Evolutionary conservation across 495 filamentous ascomycete species (phyloP).

Genomic region (Xylaria cubensis): DNA sequence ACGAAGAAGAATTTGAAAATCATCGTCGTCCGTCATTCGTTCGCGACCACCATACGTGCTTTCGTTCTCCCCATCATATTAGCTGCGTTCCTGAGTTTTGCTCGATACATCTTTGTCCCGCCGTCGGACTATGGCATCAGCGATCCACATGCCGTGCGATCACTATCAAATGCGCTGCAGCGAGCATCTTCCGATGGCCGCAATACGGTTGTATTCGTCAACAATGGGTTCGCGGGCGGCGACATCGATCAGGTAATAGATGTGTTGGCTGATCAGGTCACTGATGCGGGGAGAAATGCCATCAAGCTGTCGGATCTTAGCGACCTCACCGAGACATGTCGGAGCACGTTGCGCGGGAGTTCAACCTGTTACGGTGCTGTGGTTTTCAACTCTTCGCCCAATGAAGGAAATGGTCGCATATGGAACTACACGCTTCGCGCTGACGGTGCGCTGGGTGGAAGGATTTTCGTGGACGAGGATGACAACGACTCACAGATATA

Average conservation of each 20-base stretch:
- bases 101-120: constrained; percentile 71
- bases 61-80: constrained; percentile 76
- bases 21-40: constrained; percentile 65
- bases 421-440: constrained; percentile 88
- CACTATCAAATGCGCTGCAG: constrained; percentile 65
- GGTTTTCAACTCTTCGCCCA: constrained; percentile 74
- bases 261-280: constrained; percentile 59
- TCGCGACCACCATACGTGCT: constrained; percentile 70
- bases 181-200: constrained; percentile 54
- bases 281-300: constrained; percentile 61
- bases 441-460: constrained; percentile 65
- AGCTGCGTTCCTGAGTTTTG: constrained; percentile 70
- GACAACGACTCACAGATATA: constrained; percentile 77
- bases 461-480: constrained; percentile 62
- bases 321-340: constrained; percentile 67
- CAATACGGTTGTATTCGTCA: constrained; percentile 77
- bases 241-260: constrained; percentile 76
- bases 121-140: constrained; percentile 74
- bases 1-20: constrained; percentile 77
- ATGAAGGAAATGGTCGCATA: constrained; percentile 64
- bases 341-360: constrained; percentile 70
- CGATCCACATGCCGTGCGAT: constrained; percentile 59
- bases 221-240: constrained; percentile 72
- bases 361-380: constrained; percentile 77
- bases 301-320: constrained; percentile 56